These are phyloP conservation scores for Apiospora marii DNA, from an alignment of 2,329 filamentous ascomycete species.

Conservation along the genomic window DNA sequence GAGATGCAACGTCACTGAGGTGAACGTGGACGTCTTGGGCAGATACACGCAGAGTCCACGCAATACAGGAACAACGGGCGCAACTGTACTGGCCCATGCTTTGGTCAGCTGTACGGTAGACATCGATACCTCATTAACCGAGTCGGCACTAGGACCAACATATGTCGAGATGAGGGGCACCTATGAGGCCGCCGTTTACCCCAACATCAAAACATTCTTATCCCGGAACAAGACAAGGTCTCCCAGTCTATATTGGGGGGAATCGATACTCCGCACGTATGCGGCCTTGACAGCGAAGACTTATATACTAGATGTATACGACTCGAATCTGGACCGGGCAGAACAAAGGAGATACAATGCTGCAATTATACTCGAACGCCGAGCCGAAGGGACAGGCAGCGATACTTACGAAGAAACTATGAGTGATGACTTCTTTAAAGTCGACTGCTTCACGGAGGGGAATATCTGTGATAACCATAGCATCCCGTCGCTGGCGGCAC, in stretches of 20 bases:
- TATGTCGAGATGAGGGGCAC: background rate
- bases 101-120: background rate
- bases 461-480: background rate
- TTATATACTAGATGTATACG: background rate
- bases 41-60: background rate
- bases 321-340: no score
- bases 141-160: background rate
- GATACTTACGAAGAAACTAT: background rate
- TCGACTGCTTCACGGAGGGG: background rate
- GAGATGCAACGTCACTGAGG: background rate
- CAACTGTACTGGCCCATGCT: background rate
- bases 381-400: background rate
- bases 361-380: background rate
- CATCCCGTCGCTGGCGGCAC: background rate
- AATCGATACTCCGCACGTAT: background rate
- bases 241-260: background rate
- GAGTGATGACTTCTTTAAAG: background rate
- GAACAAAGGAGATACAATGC: background rate
- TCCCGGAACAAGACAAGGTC: background rate
- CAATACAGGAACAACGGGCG: no score
- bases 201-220: background rate
- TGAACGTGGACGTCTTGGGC: background rate
- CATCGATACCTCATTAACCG: no score
- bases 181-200: background rate
- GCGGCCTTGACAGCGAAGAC: background rate